Base-by-base conservation (phyloP, 768 basidiomycete species). In the Leccinum boreale region DNA sequence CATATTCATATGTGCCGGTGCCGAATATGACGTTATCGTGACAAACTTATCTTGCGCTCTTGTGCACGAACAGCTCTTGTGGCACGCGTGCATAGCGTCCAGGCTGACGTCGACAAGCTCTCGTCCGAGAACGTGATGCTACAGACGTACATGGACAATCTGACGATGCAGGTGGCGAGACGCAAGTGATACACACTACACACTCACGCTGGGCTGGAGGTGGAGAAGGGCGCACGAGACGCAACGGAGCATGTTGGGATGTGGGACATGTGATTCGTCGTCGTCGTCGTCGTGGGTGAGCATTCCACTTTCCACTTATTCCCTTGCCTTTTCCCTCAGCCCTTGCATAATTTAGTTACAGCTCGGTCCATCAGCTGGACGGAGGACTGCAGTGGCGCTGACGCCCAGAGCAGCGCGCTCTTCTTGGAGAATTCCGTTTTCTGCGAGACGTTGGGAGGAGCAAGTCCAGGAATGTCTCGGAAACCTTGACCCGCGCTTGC, bases 131-230 rank as follows among this genome's bases (percentile, higher is more conserved):
- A 94, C 61, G 85, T 86, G 56, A 92, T 86, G 6, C 74, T 94
- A 55, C 91, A 94, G 67, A 88, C 86, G 85, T 94, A 94, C 67
- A 92, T 92, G 67, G 90, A 94, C 68, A 94, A 94, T 64, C 69
- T 94, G 65, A 93, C 92, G 0, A 79, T 90, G 65, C 92, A 94
- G 71, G 90, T 92, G 85, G 87, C 90, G 29, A 90, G 85, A 68
- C 78, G 89, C 59, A 82, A 87, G 70, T 89, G 72, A 81, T 14
- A 19, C 2, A 19, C 3, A 11, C 10, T 7, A 26, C 10, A 29
- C n/a, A 9, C n/a, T 11, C n/a, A 19, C n/a, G n/a, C 8, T 10
- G 19, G 19, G 19, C 11, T 44, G 42, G 42, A 44, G 19, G 4
- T 5, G 39, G 1, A 3, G 9, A n/a, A 42, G 39, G n/a, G 39